Evolutionary conservation across 1,139 yeast genomes (phyloP).

Genomic region (Saccharomyces hybrid): DNA sequence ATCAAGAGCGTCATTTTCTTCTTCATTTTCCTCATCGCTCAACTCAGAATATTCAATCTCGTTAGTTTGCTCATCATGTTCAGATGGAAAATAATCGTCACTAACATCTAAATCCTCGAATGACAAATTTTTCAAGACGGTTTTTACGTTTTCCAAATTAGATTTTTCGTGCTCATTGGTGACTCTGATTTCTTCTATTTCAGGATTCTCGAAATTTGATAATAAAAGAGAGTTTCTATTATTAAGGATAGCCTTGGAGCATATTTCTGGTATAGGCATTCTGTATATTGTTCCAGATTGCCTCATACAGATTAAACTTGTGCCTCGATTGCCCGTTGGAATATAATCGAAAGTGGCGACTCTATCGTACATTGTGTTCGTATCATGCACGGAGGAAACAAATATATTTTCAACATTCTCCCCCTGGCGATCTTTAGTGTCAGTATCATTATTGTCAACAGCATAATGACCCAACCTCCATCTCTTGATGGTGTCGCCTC

Average conservation of each 20-base stretch:
- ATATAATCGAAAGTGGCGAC: slow-evolving; percentile 82
- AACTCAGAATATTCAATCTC: background rate
- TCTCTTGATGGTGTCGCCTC: slow-evolving; percentile 68
- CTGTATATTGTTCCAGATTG: slow-evolving; percentile 82
- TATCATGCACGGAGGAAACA: slow-evolving; percentile 70
- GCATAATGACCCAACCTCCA: slow-evolving; percentile 62
- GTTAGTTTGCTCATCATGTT: slow-evolving; percentile 20
- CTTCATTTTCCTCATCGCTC: slow-evolving; percentile 10
- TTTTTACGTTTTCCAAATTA: slow-evolving; percentile 13
- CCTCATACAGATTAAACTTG: slow-evolving; percentile 67
- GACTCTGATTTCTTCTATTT: slow-evolving; percentile 26
- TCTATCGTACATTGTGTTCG: slow-evolving; percentile 67
- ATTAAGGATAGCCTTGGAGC: slow-evolving; percentile 57
- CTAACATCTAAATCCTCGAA: slow-evolving; percentile 30
- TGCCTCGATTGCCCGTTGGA: slow-evolving; percentile 44
- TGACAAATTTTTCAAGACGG: slow-evolving; percentile 22
- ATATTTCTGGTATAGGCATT: slow-evolving; percentile 67
- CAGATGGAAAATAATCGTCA: slow-evolving; percentile 22
- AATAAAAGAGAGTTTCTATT: slow-evolving; percentile 64
- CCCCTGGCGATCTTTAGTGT: slow-evolving; percentile 12
- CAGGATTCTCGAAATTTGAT: slow-evolving; percentile 47
- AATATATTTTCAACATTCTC: slow-evolving; percentile 47
- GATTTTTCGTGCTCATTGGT: slow-evolving; percentile 36
- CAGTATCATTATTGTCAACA: slow-evolving; percentile 11
- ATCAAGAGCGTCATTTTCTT: slow-evolving; percentile 16